These are phyloP conservation scores for Phascolomyces articulosus DNA, from an alignment of 371 early-diverging fungal species.

Conservation along the genomic window DNA sequence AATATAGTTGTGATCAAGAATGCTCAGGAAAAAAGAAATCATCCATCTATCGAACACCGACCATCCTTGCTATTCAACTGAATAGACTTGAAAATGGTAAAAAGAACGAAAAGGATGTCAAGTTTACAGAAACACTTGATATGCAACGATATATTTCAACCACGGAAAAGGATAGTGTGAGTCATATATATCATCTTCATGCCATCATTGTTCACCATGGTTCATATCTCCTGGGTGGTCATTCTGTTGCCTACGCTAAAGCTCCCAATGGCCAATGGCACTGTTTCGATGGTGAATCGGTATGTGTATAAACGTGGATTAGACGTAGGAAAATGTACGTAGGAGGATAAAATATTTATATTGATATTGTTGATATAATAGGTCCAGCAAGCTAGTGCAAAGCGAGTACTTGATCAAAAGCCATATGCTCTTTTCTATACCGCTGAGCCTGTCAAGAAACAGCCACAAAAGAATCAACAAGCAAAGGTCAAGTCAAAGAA, in stretches of 20 bases:
- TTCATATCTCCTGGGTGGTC: conserved; percentile 73
- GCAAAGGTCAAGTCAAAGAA: conserved; percentile 17
- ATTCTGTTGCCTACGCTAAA: conserved; percentile 82
- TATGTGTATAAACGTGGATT: conserved; percentile 38
- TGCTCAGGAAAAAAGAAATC: conserved; percentile 51
- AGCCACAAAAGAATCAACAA: conserved; percentile 24
- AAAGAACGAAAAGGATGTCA: conserved; percentile 45
- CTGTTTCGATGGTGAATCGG: conserved; percentile 79
- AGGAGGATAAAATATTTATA: neutral
- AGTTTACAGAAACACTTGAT: conserved; percentile 50
- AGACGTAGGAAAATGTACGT: no score
- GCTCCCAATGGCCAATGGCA: conserved; percentile 84
- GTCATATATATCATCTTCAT: conserved; percentile 61
- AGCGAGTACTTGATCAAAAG: conserved; percentile 69
- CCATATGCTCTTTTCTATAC: conserved; percentile 88
- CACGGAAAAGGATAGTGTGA: conserved; percentile 36
- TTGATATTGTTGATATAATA: conserved; percentile 12
- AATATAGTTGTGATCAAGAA: conserved; percentile 59
- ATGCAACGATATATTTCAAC: conserved; percentile 35
- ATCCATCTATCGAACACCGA: conserved; percentile 73
- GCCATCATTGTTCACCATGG: conserved; percentile 86
- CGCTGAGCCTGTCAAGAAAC: conserved; percentile 12
- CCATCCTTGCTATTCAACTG: conserved; percentile 73
- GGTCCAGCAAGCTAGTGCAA: conserved; percentile 72
- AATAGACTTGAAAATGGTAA: conserved; percentile 80